A percentile compares a stretch with the other conserved stretches of the same genome.
These are phyloP conservation scores for Candida sanyaensis DNA, from an alignment of 1,139 yeast species.

Conservation along the genomic window DNA sequence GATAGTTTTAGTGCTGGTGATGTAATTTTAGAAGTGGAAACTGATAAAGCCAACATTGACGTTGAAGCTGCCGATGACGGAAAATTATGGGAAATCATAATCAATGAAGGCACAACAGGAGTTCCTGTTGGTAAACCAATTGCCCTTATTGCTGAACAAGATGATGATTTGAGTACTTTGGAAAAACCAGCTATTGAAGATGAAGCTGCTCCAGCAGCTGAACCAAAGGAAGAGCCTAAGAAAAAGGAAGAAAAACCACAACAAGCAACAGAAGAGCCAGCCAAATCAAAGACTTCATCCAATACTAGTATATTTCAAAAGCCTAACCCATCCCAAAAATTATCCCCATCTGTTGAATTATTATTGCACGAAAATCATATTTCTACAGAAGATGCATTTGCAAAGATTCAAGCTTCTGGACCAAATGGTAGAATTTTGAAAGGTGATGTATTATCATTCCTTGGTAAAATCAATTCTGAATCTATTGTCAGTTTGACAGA, in stretches of 20 bases:
- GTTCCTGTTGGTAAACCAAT: conserved; percentile 87
- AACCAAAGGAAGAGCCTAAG: conserved; percentile 18
- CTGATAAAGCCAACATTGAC: conserved; percentile 91
- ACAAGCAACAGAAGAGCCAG: conserved; percentile 18
- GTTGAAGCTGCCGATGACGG: conserved; percentile 97
- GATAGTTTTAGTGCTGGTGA: conserved; percentile 82
- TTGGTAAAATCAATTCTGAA: conserved; percentile 66
- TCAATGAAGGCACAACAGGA: conserved; percentile 71
- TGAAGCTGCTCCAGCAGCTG: conserved; percentile 14
- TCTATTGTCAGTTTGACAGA: conserved; percentile 55
- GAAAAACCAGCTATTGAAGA: conserved; percentile 54
- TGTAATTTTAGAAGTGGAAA: conserved; percentile 83
- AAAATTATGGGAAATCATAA: conserved; percentile 73
- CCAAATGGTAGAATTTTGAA: conserved; percentile 84
- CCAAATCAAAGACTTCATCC: conserved; percentile 6
- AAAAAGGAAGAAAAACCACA: conserved; percentile 12
- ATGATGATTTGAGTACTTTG: conserved; percentile 71
- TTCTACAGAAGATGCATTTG: conserved; percentile 66
- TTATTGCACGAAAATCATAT: conserved; percentile 64
- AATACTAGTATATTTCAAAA: conserved; percentile 23
- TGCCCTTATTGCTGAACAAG: conserved; percentile 85
- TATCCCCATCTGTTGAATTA: conserved; percentile 80
- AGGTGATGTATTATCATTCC: conserved; percentile 86
- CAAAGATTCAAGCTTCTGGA: conserved; percentile 80
- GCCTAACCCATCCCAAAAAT: conserved; percentile 65